Base-by-base conservation (phyloP, 371 early-diverging fungal genomes). In the Actinomortierella ambigua region DNA sequence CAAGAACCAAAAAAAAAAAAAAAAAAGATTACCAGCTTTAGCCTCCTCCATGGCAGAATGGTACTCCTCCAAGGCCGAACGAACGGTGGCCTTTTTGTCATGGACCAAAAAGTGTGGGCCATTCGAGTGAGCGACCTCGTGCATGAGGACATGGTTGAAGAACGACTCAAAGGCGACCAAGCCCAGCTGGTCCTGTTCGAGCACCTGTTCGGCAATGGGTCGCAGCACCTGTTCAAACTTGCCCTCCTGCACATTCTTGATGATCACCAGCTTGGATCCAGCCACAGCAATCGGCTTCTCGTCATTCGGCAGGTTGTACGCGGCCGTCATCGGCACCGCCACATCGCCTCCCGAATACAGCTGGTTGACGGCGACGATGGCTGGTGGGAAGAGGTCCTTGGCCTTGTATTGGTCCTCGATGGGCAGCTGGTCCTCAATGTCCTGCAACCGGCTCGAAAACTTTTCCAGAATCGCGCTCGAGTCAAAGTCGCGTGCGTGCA, bases 271-370 rank as follows among this genome's bases (percentile, higher is more conserved):
- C 60, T 91, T 91, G 56, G 90, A 88, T 0, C 93, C 93, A 9
- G 82, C 91, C 14, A 81, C 65, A 63, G 85, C 83, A 66, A 91
- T 89, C 11, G 90, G 91, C 8, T 83, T 86, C 81, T 93, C 92
- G 55, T 93, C 92, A 61, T 93, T 93, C 20, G 93, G 93, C 48
- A 93, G 70, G 59, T 93, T 93, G 73, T 90, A 93, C n/a, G 93
- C 93, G 0, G 93, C 90, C 0, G 90, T 90, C 80, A 84, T 77
- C 57, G 90, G 87, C 55, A 89, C 90, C 9, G 89, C 85, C 3
- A 87, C 88, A 69, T 91, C 93, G 51, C 93, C 91, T 26, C 86
- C 87, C 53, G 84, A 77, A 70, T 82, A 90, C 5, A 93, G 77
- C 67, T 92, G 90, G 70, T 93, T 90, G 58, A 92, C 92, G 15